Percentiles rank a stretch among this genome's conserved stretches.
phyloP scores from a whole-genome alignment of 75 land plant species.

The Selaginella moellendorffii region DNA sequence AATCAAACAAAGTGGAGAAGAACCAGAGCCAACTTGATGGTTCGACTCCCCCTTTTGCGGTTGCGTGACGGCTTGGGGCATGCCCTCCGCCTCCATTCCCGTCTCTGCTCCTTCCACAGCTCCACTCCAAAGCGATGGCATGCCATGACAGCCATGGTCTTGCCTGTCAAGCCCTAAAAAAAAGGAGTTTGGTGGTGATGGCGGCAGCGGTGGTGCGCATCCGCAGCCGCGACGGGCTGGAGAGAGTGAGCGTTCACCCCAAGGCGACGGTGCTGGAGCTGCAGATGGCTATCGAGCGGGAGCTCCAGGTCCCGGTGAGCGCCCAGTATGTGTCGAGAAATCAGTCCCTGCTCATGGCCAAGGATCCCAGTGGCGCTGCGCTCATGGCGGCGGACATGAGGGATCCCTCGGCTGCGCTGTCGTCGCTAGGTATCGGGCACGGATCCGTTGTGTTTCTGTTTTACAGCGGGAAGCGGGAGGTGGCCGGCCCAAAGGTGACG shows the following conservation, averaged over 20 bases:
- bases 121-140: too few species aligned
- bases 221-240: slow-evolving; percentile 87
- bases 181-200: too few species aligned
- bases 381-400: slow-evolving; percentile 32
- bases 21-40: too few species aligned
- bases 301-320: slow-evolving; percentile 48
- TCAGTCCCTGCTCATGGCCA: slow-evolving; percentile 55
- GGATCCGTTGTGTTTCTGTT: slow-evolving; percentile 60
- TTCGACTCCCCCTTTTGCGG: too few species aligned
- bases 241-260: slow-evolving; percentile 47
- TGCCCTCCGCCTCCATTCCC: too few species aligned
- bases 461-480: slow-evolving; percentile 41
- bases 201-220: too few species aligned
- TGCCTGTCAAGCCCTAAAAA: too few species aligned
- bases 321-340: slow-evolving; percentile 55
- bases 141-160: too few species aligned
- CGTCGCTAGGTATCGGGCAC: slow-evolving; percentile 42
- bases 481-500: slow-evolving; percentile 24
- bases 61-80: too few species aligned
- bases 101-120: too few species aligned
- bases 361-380: slow-evolving; percentile 17
- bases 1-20: too few species aligned
- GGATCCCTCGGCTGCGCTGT: slow-evolving; percentile 28
- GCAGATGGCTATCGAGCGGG: slow-evolving; percentile 46
- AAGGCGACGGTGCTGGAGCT: slow-evolving; percentile 42